phyloP scores from a whole-genome alignment of 208 protist species.

The Herpetomonas muscarum region DNA sequence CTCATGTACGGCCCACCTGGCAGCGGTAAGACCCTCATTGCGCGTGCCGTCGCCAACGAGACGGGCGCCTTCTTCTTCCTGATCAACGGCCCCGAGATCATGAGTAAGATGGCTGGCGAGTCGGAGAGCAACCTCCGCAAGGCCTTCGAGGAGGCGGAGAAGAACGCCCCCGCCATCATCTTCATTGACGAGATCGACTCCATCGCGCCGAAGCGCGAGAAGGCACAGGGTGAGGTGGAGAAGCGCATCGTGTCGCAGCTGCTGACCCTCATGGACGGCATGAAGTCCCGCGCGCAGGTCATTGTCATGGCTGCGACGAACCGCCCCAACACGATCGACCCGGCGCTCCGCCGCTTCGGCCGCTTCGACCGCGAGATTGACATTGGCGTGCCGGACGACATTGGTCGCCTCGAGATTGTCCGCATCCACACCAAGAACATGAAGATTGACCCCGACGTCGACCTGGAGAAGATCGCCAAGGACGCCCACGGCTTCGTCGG shows the following conservation, averaged over 20 bases:
- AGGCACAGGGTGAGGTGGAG: constrained; percentile 99
- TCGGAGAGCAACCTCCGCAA: constrained; percentile 99
- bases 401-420: constrained; percentile 98
- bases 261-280: constrained; percentile 99
- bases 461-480: constrained; percentile 96
- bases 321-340: constrained; percentile 99
- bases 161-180: constrained; percentile 99
- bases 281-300: constrained; percentile 98
- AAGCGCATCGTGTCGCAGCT: constrained; percentile 99
- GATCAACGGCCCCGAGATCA: constrained; percentile 99
- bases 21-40: constrained; percentile 99
- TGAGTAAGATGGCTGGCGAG: constrained; percentile 99
- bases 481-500: constrained; percentile 99
- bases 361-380: constrained; percentile 99
- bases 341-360: constrained; percentile 99
- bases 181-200: constrained; percentile 99
- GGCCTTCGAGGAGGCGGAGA: constrained; percentile 99
- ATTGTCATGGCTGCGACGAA: constrained; percentile 99
- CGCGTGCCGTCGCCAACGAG: constrained; percentile 99
- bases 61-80: constrained; percentile 99
- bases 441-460: constrained; percentile 98
- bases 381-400: constrained; percentile 99
- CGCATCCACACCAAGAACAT: constrained; percentile 99
- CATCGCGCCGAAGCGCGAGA: constrained; percentile 99
- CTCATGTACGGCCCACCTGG: constrained; percentile 99